Evolutionary conservation across 2,329 filamentous ascomycete species (phyloP).

Genomic region (Lojkania enalia): DNA sequence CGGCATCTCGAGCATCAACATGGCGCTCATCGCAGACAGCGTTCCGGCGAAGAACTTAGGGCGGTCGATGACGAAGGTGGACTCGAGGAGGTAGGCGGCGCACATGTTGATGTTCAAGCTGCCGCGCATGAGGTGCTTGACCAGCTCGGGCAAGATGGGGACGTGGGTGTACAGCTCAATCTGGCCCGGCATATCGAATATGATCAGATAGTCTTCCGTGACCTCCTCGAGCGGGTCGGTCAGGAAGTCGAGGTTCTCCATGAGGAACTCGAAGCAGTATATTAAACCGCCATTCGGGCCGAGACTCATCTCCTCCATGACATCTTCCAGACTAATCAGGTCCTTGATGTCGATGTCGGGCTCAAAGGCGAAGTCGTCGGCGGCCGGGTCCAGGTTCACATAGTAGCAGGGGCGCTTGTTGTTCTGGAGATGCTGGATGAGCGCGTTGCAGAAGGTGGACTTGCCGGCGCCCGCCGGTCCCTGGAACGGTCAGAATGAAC

Average conservation of each 20-base stretch:
- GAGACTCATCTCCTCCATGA: conserved; percentile 91
- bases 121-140: conserved; percentile 79
- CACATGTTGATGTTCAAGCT: conserved; percentile 88
- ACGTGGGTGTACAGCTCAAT: conserved; percentile 99
- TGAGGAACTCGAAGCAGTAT: conserved; percentile 94
- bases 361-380: conserved; percentile 86
- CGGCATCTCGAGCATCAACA: conserved; percentile 97
- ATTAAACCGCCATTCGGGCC: conserved; percentile 92
- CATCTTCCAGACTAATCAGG: conserved; percentile 88
- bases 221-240: conserved; percentile 81
- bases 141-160: conserved; percentile 82
- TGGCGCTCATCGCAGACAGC: conserved; percentile 94
- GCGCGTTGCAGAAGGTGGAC: conserved; percentile 91
- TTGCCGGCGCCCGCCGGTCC: conserved; percentile 95
- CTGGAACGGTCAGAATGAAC: conserved; percentile 15
- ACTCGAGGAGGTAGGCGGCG: conserved; percentile 91
- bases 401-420: conserved; percentile 95
- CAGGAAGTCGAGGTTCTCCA: conserved; percentile 92
- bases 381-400: conserved; percentile 96
- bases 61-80: conserved; percentile 91
- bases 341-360: conserved; percentile 96
- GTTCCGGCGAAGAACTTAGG: conserved; percentile 98
- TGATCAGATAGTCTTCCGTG: conserved; percentile 93
- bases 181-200: conserved; percentile 98
- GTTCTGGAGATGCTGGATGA: conserved; percentile 90